phyloP scores from a whole-genome alignment of 331 rosid genomes.

The Acacia pycnantha region DNA sequence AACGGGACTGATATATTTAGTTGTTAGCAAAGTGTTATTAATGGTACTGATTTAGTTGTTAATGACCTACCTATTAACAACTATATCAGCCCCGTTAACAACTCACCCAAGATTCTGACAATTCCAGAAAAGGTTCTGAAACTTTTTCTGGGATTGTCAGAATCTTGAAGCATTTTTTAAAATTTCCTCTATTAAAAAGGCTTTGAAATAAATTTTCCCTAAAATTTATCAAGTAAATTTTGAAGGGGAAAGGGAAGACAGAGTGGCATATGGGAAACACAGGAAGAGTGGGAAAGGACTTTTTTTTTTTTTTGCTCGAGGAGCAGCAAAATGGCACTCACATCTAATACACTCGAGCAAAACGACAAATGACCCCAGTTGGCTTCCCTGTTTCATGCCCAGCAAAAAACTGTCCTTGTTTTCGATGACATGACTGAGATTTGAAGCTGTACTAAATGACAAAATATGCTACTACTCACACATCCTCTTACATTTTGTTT shows the following conservation, averaged over 20 bases:
- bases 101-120: too few species aligned
- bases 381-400: conserved; percentile 39
- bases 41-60: too few species aligned
- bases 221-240: neutral
- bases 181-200: too few species aligned
- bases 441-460: conserved; percentile 28
- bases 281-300: neutral
- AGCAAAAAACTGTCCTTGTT: conserved; percentile 36
- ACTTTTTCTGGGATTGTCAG: too few species aligned
- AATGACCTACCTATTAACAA: too few species aligned
- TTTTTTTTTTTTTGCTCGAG: too few species aligned
- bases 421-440: conserved; percentile 42
- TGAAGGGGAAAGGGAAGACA: neutral
- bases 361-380: conserved; percentile 46
- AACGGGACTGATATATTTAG: too few species aligned
- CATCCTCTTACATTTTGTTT: neutral
- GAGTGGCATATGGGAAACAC: neutral
- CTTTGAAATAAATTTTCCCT: too few species aligned
- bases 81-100: too few species aligned
- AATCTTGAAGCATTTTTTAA: too few species aligned
- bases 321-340: conserved; percentile 31
- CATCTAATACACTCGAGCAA: conserved; percentile 20
- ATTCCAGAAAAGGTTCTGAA: too few species aligned
- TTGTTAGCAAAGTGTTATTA: too few species aligned
- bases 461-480: conserved; percentile 4